Percentiles rank a stretch among this genome's conserved stretches.
Evolutionary conservation across 1,284 basidiomycete species (phyloP).

Genomic region (Austroboletus rostrupii): DNA sequence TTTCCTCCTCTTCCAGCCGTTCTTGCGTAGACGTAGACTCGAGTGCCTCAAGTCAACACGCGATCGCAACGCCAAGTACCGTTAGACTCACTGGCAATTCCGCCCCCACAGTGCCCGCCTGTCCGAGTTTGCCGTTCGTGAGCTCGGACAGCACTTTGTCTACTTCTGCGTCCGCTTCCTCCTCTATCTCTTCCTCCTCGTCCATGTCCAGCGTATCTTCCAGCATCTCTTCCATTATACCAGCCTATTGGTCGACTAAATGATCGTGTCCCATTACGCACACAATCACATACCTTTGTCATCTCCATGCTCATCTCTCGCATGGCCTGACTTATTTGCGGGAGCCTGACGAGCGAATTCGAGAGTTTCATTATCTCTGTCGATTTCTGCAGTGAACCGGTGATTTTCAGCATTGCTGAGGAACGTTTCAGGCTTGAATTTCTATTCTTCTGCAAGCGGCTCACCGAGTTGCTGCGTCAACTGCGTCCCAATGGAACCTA

Average conservation of each 20-base stretch:
- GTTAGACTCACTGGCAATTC: constrained; percentile 71
- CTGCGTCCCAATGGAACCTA: constrained; percentile 91
- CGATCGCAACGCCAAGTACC: constrained; percentile 1
- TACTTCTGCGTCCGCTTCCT: constrained; percentile 96
- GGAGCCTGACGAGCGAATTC: constrained; percentile 87
- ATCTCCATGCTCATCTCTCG: constrained; percentile 98
- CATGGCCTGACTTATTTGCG: constrained; percentile 91
- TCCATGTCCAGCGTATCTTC: constrained; percentile 83
- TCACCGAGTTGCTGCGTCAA: constrained; percentile 90
- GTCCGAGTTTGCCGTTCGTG: constrained; percentile 92
- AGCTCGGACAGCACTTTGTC: constrained; percentile 96
- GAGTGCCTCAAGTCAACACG: constrained; percentile 9
- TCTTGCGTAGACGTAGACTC: constrained; percentile 55
- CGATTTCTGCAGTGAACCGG: constrained; percentile 93
- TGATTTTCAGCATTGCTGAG: constrained; percentile 94
- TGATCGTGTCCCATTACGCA: background rate
- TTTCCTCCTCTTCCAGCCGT: constrained; percentile 72
- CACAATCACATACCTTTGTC: constrained; percentile 74
- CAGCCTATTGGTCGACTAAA: constrained; percentile 54
- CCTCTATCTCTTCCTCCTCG: constrained; percentile 92
- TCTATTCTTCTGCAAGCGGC: constrained; percentile 25
- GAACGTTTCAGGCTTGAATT: background rate
- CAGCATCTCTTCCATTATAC: constrained; percentile 92
- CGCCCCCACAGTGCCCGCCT: constrained; percentile 69
- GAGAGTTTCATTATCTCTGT: constrained; percentile 99